phyloP scores from a whole-genome alignment of 257 asterid genomes.

The Primulina tabacum region DNA sequence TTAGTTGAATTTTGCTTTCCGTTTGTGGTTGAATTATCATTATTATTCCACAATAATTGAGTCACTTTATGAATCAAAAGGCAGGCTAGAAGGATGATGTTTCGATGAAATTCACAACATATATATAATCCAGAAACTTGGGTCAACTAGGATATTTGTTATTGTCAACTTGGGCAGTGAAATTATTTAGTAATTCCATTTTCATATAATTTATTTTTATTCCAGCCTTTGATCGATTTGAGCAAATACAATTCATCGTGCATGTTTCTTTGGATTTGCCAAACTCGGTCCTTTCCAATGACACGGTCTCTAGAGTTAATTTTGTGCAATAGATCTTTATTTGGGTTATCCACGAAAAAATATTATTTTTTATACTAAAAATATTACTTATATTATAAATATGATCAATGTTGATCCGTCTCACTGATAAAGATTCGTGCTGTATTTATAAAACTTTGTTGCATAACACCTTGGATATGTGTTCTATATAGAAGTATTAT shows the following conservation, averaged over 20 bases:
- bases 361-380: too few species aligned
- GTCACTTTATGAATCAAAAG: not conserved
- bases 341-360: too few species aligned
- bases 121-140: not conserved
- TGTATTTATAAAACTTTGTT: too few species aligned
- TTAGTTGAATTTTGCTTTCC: not conserved
- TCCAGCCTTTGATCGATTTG: not conserved
- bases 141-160: conserved; percentile 21
- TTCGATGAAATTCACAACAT: not conserved
- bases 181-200: not conserved
- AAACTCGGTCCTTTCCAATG: not conserved
- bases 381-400: too few species aligned
- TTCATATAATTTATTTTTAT: not conserved
- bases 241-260: conserved; percentile 8
- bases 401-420: too few species aligned
- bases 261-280: not conserved
- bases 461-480: too few species aligned
- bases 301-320: too few species aligned
- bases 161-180: not conserved
- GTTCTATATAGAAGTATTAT: too few species aligned
- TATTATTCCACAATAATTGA: not conserved
- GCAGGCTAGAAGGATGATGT: not conserved
- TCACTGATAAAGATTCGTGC: too few species aligned
- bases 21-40: not conserved
- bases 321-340: too few species aligned